Evolutionary conservation across 2,329 filamentous ascomycete species (phyloP).

Genomic region (Nemania abortiva): DNA sequence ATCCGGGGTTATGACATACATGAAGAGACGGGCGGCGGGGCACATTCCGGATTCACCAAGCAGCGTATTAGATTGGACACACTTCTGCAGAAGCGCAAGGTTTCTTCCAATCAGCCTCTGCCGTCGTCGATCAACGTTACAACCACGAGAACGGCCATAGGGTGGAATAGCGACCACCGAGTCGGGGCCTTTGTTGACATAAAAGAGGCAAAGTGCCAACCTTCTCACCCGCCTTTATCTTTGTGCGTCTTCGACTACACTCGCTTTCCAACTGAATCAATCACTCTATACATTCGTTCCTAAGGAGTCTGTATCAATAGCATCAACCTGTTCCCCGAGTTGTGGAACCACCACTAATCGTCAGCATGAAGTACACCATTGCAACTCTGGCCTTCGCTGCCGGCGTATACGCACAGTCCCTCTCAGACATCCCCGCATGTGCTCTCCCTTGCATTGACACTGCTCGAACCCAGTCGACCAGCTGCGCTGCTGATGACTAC

Average conservation of each 20-base stretch:
- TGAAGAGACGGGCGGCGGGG: conserved; percentile 24
- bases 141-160: conserved; percentile 24
- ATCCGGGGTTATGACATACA: conserved; percentile 24
- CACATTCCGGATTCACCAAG: conserved; percentile 8
- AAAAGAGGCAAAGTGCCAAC: conserved; percentile 20
- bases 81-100: not conserved
- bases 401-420: conserved; percentile 42
- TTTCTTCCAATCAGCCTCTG: conserved; percentile 22
- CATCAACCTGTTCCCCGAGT: conserved; percentile 11
- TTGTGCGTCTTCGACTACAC: conserved; percentile 26
- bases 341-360: conserved; percentile 15
- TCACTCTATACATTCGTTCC: conserved; percentile 24
- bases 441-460: conserved; percentile 44
- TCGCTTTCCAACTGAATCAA: conserved; percentile 25
- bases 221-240: conserved; percentile 3
- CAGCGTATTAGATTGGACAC: conserved; percentile 4
- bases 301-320: conserved; percentile 13
- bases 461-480: conserved; percentile 36
- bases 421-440: conserved; percentile 44
- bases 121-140: conserved; percentile 25
- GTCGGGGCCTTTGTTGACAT: conserved; percentile 22
- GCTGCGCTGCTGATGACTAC: conserved; percentile 42
- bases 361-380: conserved; percentile 47
- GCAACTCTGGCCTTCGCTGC: conserved; percentile 41
- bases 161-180: not conserved